Conservation (phyloP, 164 flowering plant genomes). For the Tinospora cordifolia region DNA sequence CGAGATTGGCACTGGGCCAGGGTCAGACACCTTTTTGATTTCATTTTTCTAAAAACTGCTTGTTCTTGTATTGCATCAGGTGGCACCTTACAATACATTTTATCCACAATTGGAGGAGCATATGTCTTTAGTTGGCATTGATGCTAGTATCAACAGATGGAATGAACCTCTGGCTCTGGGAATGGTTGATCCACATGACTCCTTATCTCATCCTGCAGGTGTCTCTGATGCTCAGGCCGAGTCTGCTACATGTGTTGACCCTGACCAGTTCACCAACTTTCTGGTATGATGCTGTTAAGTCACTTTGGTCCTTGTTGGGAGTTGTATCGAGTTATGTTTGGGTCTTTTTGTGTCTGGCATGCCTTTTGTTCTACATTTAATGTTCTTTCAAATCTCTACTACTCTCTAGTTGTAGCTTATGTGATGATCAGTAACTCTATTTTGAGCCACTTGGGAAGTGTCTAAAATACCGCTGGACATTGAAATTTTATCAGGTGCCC, state of each 20-base stretch:
- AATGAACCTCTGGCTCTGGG: conserved; percentile 78
- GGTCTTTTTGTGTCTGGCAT: neutral
- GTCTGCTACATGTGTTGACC: conserved; percentile 67
- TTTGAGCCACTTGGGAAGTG: conserved; percentile 1
- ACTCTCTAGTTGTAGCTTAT: neutral
- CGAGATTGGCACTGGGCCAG: neutral
- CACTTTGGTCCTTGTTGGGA: neutral
- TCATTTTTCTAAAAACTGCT: neutral
- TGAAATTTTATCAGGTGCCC: neutral
- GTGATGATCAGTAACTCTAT: neutral
- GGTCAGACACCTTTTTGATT: neutral
- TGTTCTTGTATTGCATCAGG: conserved; percentile 33
- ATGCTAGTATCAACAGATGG: conserved; percentile 68
- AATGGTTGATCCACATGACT: conserved; percentile 94
- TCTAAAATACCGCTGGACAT: neutral
- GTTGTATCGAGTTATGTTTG: neutral
- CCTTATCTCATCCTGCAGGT: conserved; percentile 96
- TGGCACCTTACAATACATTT: conserved; percentile 92
- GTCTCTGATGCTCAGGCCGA: conserved; percentile 90
- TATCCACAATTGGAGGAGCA: conserved; percentile 84
- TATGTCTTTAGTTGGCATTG: conserved; percentile 77
- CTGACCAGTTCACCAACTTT: conserved; percentile 80
- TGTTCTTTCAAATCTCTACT: neutral
- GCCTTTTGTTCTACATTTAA: neutral
- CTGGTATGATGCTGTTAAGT: conserved; percentile 44